Evolutionary conservation across 192 early-diverging fungal species (phyloP), one percentile per base, ranked within the genome.

Genomic region (Linnemannia hyalina): DNA sequence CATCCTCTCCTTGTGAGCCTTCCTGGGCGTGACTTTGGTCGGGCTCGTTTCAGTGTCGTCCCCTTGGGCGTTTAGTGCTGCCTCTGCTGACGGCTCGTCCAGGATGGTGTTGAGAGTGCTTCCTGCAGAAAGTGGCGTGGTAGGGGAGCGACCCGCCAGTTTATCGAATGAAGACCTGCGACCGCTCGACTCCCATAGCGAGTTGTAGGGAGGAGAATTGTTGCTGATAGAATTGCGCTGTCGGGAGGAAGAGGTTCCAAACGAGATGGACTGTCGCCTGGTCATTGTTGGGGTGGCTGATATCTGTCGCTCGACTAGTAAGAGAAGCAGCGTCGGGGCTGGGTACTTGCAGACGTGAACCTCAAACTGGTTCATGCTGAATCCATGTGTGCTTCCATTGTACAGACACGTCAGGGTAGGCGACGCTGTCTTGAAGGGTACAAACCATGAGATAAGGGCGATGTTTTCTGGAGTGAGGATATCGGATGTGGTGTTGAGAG

Each of bases 311-410:
- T 89, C 88, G 4, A 82, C 90, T 29, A 88, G 82, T 7, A 93
- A 57, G 23, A 93, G 65, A 5, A 92, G 38, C 22, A 93, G 70
- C 0, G 91, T 93, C 3, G 92, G 91, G 0, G 88, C 92, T 8
- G 90, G 87, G 80, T 93, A 93, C 76, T 93, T 93, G 86, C 91
- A 93, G 11, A 92, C 89, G 52, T 89, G 90, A 3, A 74, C 81
- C 55, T 88, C 85, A 57, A 93, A 93, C 29, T 90, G 80, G 71
- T 90, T 93, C 92, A 92, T 93, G 22, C 90, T 90, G 74, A 91
- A 93, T 13, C 92, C 92, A 54, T 93, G 81, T 46, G 72, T 57
- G n/a, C 88, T 89, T 22, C 89, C 88, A n/a, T 83, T 84, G 55
- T 91, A 93, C 2, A 93, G 81, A 0, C 80, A 76, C 15, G 82